phyloP scores from a whole-genome alignment of 371 early-diverging fungal species.

The Circinella minor region DNA sequence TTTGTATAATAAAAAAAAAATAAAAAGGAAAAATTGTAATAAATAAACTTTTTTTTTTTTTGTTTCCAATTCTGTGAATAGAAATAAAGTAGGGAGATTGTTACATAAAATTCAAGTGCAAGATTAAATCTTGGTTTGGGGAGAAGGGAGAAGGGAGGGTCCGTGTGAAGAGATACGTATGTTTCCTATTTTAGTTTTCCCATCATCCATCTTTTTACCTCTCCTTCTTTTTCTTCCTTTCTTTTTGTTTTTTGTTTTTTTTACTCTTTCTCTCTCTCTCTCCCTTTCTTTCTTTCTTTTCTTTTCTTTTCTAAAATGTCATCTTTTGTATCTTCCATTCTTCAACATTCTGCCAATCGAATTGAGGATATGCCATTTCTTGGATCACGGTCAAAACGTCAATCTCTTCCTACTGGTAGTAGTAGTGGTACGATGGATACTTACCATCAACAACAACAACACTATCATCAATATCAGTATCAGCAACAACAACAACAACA shows the following conservation, averaged over 20 bases:
- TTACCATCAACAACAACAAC: slow-evolving; percentile 1
- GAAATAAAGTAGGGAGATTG: too few species aligned
- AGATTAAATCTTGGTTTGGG: too few species aligned
- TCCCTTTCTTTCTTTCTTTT: slow-evolving; percentile 14
- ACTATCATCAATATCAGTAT: not conserved
- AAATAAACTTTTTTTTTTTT: too few species aligned
- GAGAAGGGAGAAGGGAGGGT: not conserved
- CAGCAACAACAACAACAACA: too few species aligned
- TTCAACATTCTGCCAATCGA: slow-evolving; percentile 33
- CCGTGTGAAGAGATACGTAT: not conserved
- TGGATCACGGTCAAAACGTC: slow-evolving; percentile 19
- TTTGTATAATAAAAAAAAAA: too few species aligned
- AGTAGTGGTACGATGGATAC: slow-evolving; percentile 11
- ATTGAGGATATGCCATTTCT: slow-evolving; percentile 26
- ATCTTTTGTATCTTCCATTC: slow-evolving; percentile 40
- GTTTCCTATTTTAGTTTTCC: not conserved
- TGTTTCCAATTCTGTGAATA: too few species aligned
- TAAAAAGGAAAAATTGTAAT: too few species aligned
- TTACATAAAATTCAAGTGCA: too few species aligned
- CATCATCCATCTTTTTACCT: not conserved
- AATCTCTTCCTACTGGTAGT: slow-evolving; percentile 12
- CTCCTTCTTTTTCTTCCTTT: not conserved
- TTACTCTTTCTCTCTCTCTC: not conserved
- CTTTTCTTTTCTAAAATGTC: slow-evolving; percentile 23
- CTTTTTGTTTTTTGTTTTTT: not conserved